A percentile compares a stretch with the other conserved stretches of the same genome.
phyloP scores from a whole-genome alignment of 352 stramenopile species.

The Phytophthora colocasiae region DNA sequence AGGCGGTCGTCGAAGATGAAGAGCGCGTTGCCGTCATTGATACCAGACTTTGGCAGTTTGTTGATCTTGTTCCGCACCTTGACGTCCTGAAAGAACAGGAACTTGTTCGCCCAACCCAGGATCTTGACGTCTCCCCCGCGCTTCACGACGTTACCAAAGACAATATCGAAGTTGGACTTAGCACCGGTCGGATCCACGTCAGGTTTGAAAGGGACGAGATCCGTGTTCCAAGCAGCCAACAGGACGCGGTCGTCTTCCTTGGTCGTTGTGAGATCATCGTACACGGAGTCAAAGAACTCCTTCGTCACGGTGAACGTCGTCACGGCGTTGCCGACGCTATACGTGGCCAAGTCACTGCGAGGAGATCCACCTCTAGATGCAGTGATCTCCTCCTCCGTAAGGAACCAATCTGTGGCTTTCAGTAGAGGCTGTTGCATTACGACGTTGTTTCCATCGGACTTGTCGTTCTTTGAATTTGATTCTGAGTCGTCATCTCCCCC shows the following conservation, averaged over 20 bases:
- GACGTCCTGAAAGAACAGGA: constrained; percentile 50
- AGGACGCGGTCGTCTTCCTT: constrained; percentile 37
- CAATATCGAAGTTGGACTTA: constrained; percentile 45
- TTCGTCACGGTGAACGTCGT: constrained; percentile 46
- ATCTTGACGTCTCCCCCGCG: constrained; percentile 49
- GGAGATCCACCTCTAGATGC: constrained; percentile 42
- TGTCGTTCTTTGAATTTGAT: neutral
- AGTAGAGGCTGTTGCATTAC: constrained; percentile 46
- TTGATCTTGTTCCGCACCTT: constrained; percentile 52
- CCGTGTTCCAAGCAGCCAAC: constrained; percentile 55
- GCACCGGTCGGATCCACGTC: constrained; percentile 26
- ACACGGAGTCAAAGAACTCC: constrained; percentile 54
- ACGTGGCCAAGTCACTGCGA: constrained; percentile 45
- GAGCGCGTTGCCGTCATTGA: constrained; percentile 26
- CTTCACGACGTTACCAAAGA: constrained; percentile 30
- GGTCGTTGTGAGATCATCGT: constrained; percentile 42
- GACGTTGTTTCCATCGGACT: constrained; percentile 7
- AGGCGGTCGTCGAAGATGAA: constrained; percentile 66
- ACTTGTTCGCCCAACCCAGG: constrained; percentile 62
- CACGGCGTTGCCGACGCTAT: constrained; percentile 49
- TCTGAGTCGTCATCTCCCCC: constrained; percentile 2
- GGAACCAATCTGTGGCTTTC: constrained; percentile 62
- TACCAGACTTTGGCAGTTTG: constrained; percentile 11
- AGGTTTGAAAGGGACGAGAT: constrained; percentile 50
- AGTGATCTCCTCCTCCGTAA: constrained; percentile 60